Base-by-base conservation (phyloP, 805 yeast species). In the Kodamaea leandrae region DNA sequence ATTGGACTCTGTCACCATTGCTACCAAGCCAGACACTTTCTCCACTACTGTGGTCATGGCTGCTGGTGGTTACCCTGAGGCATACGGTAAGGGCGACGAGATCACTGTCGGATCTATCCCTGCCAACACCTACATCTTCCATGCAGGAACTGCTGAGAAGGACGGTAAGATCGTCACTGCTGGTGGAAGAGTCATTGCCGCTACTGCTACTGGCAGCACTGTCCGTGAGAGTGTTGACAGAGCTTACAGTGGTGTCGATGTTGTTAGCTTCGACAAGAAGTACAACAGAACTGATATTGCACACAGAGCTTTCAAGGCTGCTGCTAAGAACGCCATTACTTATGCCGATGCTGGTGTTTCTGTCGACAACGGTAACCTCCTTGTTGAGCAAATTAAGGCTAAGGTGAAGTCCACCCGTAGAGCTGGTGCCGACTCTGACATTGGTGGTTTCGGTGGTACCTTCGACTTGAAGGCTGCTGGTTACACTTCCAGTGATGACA, bases 371-470 rank as follows among this genome's bases (percentile, higher is more conserved):
- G 99, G 99, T 52, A 93, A 93, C 66, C 60, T 75, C 52, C 77
- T 93, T 42, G 98, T 93, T 32, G 90, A 90, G 61, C 81, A 83
- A 54, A 93, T 93, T 66, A 93, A 93, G 67, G 78, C 82, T 37
- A 78, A 82, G 66, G 99, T 93, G 38, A 87, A 84, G 62, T 83
- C 96, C 4, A 93, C 99, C 7, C 82, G 85, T 29, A 83, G 99
- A 67, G 75, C 95, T 24, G 99, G 99, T 56, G 93, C 99, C 25
- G 96, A 93, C 58, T 86, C 97, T 12, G 96, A 89, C 53, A 93
- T 93, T 54, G 99, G 99, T 59, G 99, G 99, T 2, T 93, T 93
- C 58, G 99, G 99, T 51, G 99, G 99, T 51, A 69, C 91, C 32
- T 95, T 93, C 52, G 99, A 95, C 62, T 74, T 93, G 56, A 77